A percentile compares a stretch with the other conserved stretches of the same genome.
Conservation (phyloP, 202 grass and related monocot species). For the Musa balbisiana region DNA sequence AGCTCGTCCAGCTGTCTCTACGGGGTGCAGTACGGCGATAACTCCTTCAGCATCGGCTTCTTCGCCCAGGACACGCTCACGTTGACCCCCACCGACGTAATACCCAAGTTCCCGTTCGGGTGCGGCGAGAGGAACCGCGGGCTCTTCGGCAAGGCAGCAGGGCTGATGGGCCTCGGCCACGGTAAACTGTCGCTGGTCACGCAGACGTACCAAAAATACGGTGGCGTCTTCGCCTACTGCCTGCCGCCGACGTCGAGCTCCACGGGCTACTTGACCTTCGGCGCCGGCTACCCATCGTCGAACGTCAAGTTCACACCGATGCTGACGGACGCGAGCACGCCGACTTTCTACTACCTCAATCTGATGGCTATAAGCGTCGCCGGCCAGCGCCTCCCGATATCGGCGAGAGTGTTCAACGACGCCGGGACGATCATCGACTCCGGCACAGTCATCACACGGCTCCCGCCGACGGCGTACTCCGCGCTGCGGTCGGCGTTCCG, state of each 20-base stretch:
- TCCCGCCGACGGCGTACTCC: slow-evolving; percentile 48
- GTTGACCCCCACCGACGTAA: slow-evolving; percentile 25
- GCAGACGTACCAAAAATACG: slow-evolving; percentile 47
- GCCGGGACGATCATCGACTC: slow-evolving; percentile 64
- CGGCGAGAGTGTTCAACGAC: slow-evolving; percentile 31
- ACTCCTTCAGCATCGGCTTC: slow-evolving; percentile 59
- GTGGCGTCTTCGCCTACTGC: slow-evolving; percentile 67
- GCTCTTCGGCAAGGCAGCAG: slow-evolving; percentile 46
- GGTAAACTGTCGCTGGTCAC: slow-evolving; percentile 43
- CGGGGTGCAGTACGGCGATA: slow-evolving; percentile 52
- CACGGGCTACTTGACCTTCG: slow-evolving; percentile 58
- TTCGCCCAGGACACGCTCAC: slow-evolving; percentile 58
- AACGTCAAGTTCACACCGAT: slow-evolving; percentile 51
- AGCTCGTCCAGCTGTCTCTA: slow-evolving; percentile 39
- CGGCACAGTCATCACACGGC: slow-evolving; percentile 78
- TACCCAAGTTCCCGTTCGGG: slow-evolving; percentile 54
- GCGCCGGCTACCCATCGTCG: background rate
- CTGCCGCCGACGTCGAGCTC: slow-evolving; percentile 32
- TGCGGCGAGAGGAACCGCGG: slow-evolving; percentile 68
- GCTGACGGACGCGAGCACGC: slow-evolving; percentile 25
- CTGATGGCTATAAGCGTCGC: slow-evolving; percentile 44
- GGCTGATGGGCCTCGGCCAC: slow-evolving; percentile 66
- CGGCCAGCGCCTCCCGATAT: slow-evolving; percentile 30
- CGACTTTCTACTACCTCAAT: slow-evolving; percentile 71
- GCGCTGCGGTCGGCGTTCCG: slow-evolving; percentile 42